Evolutionary conservation across 2,329 filamentous ascomycete genomes (phyloP).

Genomic region (Mollisiaceae sp.): DNA sequence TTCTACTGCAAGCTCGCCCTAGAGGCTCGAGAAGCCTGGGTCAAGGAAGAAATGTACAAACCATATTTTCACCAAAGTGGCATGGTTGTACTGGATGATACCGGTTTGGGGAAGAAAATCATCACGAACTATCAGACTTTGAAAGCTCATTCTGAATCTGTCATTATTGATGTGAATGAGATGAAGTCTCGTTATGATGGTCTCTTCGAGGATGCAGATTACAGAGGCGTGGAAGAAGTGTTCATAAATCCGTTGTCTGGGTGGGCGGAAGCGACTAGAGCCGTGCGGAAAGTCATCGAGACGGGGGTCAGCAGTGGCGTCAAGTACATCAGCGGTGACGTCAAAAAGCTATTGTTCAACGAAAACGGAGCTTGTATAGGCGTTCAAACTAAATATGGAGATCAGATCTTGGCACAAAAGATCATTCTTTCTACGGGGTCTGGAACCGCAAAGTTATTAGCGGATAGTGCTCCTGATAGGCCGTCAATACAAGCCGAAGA

Average conservation of each 20-base stretch:
- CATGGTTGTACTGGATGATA: conserved; percentile 52
- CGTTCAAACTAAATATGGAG: conserved; percentile 54
- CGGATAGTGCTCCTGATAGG: conserved; percentile 55
- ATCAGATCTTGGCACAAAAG: conserved; percentile 54
- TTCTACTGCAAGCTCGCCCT: conserved; percentile 56
- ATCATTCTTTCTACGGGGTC: conserved; percentile 61
- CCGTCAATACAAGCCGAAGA: conserved; percentile 57
- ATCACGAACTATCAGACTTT: conserved; percentile 50
- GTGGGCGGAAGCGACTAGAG: conserved; percentile 56
- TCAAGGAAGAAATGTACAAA: conserved; percentile 52
- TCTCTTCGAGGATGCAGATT: conserved; percentile 46
- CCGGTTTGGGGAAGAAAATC: conserved; percentile 52
- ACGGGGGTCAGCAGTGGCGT: conserved; percentile 52
- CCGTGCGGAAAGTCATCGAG: conserved; percentile 50
- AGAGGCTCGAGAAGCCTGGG: conserved; percentile 55
- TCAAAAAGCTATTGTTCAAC: conserved; percentile 53
- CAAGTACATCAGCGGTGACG: conserved; percentile 50
- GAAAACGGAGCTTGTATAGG: conserved; percentile 53
- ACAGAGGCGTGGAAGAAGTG: conserved; percentile 46
- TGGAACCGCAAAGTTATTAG: conserved; percentile 59
- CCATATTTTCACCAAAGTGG: conserved; percentile 55
- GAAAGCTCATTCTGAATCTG: conserved; percentile 44
- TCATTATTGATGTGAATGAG: conserved; percentile 51
- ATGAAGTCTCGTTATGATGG: conserved; percentile 48
- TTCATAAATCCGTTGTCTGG: conserved; percentile 58